Evolutionary conservation across 495 filamentous ascomycete species (phyloP).

Genomic region (Aspergillus bridgeri): DNA sequence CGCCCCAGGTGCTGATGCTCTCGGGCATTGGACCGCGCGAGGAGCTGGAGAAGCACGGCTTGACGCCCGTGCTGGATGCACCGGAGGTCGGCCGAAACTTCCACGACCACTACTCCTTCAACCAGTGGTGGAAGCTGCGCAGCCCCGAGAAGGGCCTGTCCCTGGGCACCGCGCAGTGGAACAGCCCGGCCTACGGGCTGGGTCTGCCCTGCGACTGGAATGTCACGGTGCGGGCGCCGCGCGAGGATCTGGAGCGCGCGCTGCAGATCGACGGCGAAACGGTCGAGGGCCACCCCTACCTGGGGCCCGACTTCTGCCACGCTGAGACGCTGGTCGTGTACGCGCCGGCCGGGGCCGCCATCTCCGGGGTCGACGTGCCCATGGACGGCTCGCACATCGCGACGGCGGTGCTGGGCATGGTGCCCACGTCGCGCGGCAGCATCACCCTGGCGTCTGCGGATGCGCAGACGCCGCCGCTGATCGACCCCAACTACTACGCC

Average conservation of each 20-base stretch:
- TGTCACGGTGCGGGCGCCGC: slow-evolving; percentile 16
- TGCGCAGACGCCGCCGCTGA: slow-evolving; percentile 25
- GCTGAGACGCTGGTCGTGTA: slow-evolving; percentile 27
- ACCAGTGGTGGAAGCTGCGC: slow-evolving; percentile 35
- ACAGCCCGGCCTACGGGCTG: slow-evolving; percentile 22
- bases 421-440: slow-evolving; percentile 39
- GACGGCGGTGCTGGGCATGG: slow-evolving; percentile 25
- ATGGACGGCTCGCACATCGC: slow-evolving; percentile 39
- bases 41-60: slow-evolving; percentile 23
- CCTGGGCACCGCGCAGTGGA: slow-evolving; percentile 27
- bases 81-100: slow-evolving; percentile 37
- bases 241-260: slow-evolving; percentile 22
- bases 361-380: slow-evolving; percentile 19
- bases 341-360: slow-evolving; percentile 19
- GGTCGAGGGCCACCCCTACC: slow-evolving; percentile 15
- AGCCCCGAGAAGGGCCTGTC: slow-evolving; percentile 33
- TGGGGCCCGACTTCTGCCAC: slow-evolving; percentile 7
- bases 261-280: slow-evolving; percentile 27
- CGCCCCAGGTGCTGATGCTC: slow-evolving; percentile 37
- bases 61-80: slow-evolving; percentile 18
- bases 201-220: slow-evolving; percentile 31
- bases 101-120: slow-evolving; percentile 30
- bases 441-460: slow-evolving; percentile 36
- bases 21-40: slow-evolving; percentile 33
- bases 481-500: slow-evolving; percentile 43